Conservation (phyloP, 2,329 filamentous ascomycete genomes). For the Fusarium chuoi region DNA sequence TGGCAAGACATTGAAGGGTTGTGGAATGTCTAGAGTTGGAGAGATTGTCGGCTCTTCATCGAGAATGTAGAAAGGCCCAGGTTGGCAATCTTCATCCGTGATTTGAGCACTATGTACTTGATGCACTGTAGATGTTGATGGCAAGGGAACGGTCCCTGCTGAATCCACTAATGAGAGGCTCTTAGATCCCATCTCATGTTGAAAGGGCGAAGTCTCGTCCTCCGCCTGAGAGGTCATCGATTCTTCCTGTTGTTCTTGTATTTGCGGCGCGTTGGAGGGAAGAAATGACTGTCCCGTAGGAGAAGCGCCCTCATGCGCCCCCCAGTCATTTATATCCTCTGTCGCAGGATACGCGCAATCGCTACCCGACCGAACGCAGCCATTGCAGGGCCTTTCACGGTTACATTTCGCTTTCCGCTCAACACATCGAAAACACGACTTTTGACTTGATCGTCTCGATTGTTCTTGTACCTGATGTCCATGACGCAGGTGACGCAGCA, state of each 20-base stretch:
- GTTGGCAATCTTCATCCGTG: not conserved
- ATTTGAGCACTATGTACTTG: not conserved
- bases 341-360: not conserved
- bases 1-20: not conserved
- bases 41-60: not conserved
- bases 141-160: accelerated
- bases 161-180: accelerated
- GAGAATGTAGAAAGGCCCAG: not conserved
- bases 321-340: not conserved
- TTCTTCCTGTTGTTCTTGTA: not conserved
- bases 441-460: not conserved
- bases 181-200: not conserved
- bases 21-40: not conserved
- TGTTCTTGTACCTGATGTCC: not conserved
- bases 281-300: not conserved
- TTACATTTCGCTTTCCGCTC: not conserved
- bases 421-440: slow-evolving; percentile 5
- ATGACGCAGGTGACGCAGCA: not conserved
- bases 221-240: not conserved
- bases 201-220: not conserved
- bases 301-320: accelerated
- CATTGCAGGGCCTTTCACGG: not conserved
- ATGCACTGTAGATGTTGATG: not conserved
- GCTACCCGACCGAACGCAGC: not conserved
- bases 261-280: accelerated